phyloP scores from a whole-genome alignment of 2,329 filamentous ascomycete species.

The Alternaria gaisen region DNA sequence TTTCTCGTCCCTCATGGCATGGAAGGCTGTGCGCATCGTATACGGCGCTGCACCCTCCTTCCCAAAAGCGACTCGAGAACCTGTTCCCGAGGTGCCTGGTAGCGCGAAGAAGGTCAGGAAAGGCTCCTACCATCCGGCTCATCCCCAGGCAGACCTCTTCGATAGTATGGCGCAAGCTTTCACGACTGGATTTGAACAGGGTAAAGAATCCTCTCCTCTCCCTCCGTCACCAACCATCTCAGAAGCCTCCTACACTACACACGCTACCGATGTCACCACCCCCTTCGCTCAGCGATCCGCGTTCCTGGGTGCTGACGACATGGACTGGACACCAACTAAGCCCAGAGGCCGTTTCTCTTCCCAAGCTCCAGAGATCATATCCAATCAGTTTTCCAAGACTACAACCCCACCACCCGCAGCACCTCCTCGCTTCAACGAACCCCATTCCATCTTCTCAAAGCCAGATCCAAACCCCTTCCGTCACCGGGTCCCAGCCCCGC shows the following conservation, averaged over 20 bases:
- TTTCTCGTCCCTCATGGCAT: conserved; percentile 38
- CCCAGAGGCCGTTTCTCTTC: conserved; percentile 50
- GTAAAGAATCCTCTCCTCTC: conserved; percentile 35
- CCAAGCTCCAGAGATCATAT: conserved; percentile 26
- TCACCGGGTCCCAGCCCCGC: conserved; percentile 74
- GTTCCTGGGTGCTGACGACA: conserved; percentile 60
- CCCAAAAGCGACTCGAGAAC: conserved; percentile 33
- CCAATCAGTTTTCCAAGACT: conserved; percentile 26
- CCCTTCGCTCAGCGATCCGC: conserved; percentile 24
- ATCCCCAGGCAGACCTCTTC: conserved; percentile 42
- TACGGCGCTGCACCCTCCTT: conserved; percentile 52
- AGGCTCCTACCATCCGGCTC: conserved; percentile 36
- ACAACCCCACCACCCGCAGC: conserved; percentile 15
- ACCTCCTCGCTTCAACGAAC: conserved; percentile 17
- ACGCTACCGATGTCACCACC: conserved; percentile 39
- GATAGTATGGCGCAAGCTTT: conserved; percentile 49
- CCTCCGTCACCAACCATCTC: conserved; percentile 48
- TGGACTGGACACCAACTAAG: conserved; percentile 76
- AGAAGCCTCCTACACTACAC: conserved; percentile 30
- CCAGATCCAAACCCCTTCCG: conserved; percentile 67
- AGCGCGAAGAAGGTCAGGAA: conserved; percentile 28
- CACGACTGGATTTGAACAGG: conserved; percentile 49
- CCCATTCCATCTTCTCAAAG: conserved; percentile 36
- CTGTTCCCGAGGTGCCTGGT: conserved; percentile 33
- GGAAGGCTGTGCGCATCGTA: conserved; percentile 66